Conservation (phyloP, 1,139 yeast species). For the Kodamaea sp. region DNA sequence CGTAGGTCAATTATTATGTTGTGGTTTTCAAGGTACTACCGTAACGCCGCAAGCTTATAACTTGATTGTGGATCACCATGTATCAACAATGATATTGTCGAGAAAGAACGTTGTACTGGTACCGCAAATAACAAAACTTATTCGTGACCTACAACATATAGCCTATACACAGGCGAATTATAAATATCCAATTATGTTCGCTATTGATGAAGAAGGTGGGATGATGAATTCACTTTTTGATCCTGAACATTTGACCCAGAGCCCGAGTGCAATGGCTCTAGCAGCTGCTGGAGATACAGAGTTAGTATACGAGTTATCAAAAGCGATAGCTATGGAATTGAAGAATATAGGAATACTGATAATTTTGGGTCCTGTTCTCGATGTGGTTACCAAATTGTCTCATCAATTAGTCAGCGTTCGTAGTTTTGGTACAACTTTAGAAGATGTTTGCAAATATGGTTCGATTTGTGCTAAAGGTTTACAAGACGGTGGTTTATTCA, state of each 20-base stretch:
- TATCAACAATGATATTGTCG: slow-evolving; percentile 57
- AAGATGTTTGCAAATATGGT: slow-evolving; percentile 56
- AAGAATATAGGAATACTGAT: slow-evolving; percentile 55
- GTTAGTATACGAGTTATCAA: slow-evolving; percentile 50
- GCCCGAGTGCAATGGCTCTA: slow-evolving; percentile 65
- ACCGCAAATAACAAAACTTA: slow-evolving; percentile 48
- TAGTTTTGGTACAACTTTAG: slow-evolving; percentile 59
- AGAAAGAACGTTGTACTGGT: slow-evolving; percentile 53
- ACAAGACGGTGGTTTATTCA: slow-evolving; percentile 51
- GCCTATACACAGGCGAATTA: slow-evolving; percentile 52
- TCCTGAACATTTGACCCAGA: slow-evolving; percentile 50
- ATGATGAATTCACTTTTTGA: slow-evolving; percentile 57
- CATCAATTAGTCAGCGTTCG: slow-evolving; percentile 61
- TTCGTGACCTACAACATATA: slow-evolving; percentile 52
- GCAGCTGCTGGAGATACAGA: slow-evolving; percentile 54
- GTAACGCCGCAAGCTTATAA: slow-evolving; percentile 56
- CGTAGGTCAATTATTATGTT: slow-evolving; percentile 58
- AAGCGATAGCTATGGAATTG: slow-evolving; percentile 55
- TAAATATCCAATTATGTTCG: slow-evolving; percentile 46
- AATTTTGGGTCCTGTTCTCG: slow-evolving; percentile 61
- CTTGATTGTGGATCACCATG: slow-evolving; percentile 50
- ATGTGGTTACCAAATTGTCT: slow-evolving; percentile 55
- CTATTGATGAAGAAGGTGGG: slow-evolving; percentile 40
- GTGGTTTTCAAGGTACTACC: slow-evolving; percentile 58
- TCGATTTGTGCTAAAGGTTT: slow-evolving; percentile 54